phyloP scores from a whole-genome alignment of 139 green algal genomes.

The Spirogloea muscicola region DNA sequence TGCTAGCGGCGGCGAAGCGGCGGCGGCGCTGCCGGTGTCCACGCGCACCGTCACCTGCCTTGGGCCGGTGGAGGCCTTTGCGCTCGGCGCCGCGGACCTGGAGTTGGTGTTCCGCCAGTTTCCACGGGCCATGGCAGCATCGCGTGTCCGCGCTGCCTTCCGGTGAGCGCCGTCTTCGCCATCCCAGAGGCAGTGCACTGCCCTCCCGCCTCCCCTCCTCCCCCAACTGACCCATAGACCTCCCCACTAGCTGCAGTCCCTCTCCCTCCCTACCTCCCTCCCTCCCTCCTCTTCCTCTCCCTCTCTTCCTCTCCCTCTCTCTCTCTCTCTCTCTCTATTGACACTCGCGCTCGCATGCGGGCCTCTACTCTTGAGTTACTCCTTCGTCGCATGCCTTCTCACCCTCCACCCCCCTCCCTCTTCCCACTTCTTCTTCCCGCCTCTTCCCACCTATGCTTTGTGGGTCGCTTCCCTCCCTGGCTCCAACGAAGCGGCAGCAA shows the following conservation, averaged over 20 bases:
- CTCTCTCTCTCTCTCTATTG: neutral
- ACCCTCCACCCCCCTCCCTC: neutral
- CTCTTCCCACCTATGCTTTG: neutral
- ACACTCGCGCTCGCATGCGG: neutral
- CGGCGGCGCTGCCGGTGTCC: constrained; percentile 24
- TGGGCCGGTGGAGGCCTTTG: constrained; percentile 28
- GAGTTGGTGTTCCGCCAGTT: constrained; percentile 36
- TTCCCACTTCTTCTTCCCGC: neutral
- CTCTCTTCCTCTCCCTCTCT: constrained; percentile 1
- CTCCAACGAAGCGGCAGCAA: neutral
- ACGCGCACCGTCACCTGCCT: constrained; percentile 15
- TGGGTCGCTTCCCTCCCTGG: neutral
- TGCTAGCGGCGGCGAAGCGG: constrained; percentile 2
- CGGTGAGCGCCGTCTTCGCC: no score
- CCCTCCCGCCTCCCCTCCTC: neutral
- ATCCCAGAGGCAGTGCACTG: no score
- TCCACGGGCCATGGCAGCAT: constrained; percentile 6
- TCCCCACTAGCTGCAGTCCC: neutral
- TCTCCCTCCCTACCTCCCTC: neutral
- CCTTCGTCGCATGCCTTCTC: constrained; percentile 13
- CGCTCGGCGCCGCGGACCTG: constrained; percentile 27
- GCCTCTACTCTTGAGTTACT: neutral
- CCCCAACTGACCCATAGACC: neutral
- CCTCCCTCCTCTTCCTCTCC: constrained; percentile 2
- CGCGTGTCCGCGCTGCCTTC: constrained; percentile 22